phyloP scores from a whole-genome alignment of 345 rosid genomes.

The Euphorbia pulcherrima region DNA sequence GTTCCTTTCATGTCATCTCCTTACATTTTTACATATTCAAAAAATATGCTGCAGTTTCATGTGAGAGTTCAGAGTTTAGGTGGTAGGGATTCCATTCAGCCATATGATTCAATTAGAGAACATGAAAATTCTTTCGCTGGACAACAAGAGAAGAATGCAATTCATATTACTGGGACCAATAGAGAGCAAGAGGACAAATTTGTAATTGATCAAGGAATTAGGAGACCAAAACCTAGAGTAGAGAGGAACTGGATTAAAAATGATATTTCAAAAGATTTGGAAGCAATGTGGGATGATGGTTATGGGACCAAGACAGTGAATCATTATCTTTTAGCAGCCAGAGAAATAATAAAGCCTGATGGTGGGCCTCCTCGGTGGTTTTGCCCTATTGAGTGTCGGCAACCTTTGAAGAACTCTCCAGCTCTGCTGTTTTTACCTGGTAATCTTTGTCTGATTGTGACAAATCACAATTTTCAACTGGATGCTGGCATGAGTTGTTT shows the following conservation, averaged over 20 bases:
- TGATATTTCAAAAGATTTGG: constrained; percentile 36
- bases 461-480: not conserved
- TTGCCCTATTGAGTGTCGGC: constrained; percentile 76
- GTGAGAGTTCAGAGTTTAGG: constrained; percentile 43
- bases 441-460: constrained; percentile 21
- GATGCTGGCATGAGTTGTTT: not conserved
- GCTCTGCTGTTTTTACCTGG: constrained; percentile 76
- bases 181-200: constrained; percentile 8
- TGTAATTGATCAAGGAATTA: constrained; percentile 31
- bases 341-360: constrained; percentile 54
- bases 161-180: not conserved
- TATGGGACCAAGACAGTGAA: constrained; percentile 54
- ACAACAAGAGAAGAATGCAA: constrained; percentile 26
- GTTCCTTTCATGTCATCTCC: constrained; percentile 30
- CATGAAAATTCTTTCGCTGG: constrained; percentile 36
- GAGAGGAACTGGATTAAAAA: constrained; percentile 31
- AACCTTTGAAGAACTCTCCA: constrained; percentile 59
- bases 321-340: constrained; percentile 58
- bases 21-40: constrained; percentile 12
- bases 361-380: constrained; percentile 93
- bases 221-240: constrained; percentile 22
- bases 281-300: constrained; percentile 84
- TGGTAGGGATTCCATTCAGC: constrained; percentile 32
- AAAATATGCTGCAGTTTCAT: constrained; percentile 29
- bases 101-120: constrained; percentile 29